Evolutionary conservation across 495 filamentous ascomycete genomes (phyloP).

Genomic region (Lasiosphaeria hispida): DNA sequence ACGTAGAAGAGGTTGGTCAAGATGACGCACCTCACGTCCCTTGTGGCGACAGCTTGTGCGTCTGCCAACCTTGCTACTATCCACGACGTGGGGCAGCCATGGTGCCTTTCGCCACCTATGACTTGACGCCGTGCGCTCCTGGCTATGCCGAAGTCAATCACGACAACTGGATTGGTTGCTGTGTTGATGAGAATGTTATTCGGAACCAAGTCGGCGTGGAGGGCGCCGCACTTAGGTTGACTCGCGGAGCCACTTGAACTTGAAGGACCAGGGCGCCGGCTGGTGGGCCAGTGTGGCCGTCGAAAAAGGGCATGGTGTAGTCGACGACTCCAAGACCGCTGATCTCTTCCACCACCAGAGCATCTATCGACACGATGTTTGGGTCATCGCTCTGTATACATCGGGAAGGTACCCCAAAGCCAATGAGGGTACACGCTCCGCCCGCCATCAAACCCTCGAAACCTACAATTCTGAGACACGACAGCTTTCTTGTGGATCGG

Average conservation of each 20-base stretch:
- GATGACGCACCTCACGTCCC: background rate
- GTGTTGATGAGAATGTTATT: slow-evolving; percentile 3
- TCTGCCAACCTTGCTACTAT: background rate
- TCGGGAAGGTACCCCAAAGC: too few relatives aligned
- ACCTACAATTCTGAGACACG: too few relatives aligned
- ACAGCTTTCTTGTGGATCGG: too few relatives aligned
- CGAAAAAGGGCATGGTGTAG: slow-evolving; percentile 2
- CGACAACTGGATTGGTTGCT: background rate
- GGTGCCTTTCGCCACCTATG: background rate
- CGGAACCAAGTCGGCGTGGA: background rate
- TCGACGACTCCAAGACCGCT: slow-evolving; percentile 8
- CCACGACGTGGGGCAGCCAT: background rate
- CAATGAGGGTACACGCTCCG: too few relatives aligned
- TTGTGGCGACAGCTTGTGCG: background rate
- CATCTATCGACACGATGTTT: background rate
- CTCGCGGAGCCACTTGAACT: slow-evolving; percentile 3
- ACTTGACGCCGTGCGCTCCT: background rate
- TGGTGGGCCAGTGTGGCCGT: background rate
- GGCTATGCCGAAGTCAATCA: slow-evolving; percentile 2
- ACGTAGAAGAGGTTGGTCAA: background rate
- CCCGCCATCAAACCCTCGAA: too few relatives aligned
- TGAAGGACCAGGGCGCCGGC: slow-evolving; percentile 1
- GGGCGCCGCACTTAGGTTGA: background rate
- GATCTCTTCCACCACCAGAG: slow-evolving; percentile 6
- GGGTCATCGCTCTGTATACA: too few relatives aligned